These are phyloP conservation scores for Metarhizium robertsii DNA, from an alignment of 2,329 filamentous ascomycete species.

Conservation along the genomic window DNA sequence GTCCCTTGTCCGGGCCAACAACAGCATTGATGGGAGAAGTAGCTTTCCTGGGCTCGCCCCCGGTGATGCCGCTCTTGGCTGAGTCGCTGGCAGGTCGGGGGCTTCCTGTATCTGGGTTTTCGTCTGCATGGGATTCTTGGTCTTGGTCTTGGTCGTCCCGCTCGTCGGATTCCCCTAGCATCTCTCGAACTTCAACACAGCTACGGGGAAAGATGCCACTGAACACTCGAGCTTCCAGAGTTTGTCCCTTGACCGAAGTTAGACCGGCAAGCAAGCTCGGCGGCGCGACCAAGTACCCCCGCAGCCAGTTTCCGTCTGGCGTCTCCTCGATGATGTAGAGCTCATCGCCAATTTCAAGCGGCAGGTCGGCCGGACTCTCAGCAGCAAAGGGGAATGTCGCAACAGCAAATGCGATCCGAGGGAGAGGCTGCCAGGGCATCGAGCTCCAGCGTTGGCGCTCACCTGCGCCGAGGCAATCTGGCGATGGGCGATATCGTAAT, in stretches of 20 bases:
- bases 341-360: conserved; percentile 95
- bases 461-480: conserved; percentile 4
- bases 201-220: conserved; percentile 95
- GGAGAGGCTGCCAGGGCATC: conserved; percentile 97
- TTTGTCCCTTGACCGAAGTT: conserved; percentile 84
- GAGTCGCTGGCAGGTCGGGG: conserved; percentile 35
- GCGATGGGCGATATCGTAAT: not conserved
- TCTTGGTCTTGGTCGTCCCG: conserved; percentile 36
- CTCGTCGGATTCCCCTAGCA: conserved; percentile 66
- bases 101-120: conserved; percentile 18
- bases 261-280: conserved; percentile 86
- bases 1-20: conserved; percentile 14
- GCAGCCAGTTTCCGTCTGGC: conserved; percentile 83
- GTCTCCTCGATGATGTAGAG: conserved; percentile 98
- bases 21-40: conserved; percentile 21
- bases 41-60: conserved; percentile 25
- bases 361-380: conserved; percentile 78
- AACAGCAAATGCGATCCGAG: conserved; percentile 95
- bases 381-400: conserved; percentile 91
- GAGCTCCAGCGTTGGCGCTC: conserved; percentile 16
- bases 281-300: conserved; percentile 89
- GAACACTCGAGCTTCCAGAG: conserved; percentile 90
- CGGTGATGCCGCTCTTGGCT: conserved; percentile 43
- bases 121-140: conserved; percentile 20
- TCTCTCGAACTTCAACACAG: conserved; percentile 90